These are phyloP conservation scores for Termitomyces eurrhizus DNA, from an alignment of 768 basidiomycete species.

Conservation along the genomic window DNA sequence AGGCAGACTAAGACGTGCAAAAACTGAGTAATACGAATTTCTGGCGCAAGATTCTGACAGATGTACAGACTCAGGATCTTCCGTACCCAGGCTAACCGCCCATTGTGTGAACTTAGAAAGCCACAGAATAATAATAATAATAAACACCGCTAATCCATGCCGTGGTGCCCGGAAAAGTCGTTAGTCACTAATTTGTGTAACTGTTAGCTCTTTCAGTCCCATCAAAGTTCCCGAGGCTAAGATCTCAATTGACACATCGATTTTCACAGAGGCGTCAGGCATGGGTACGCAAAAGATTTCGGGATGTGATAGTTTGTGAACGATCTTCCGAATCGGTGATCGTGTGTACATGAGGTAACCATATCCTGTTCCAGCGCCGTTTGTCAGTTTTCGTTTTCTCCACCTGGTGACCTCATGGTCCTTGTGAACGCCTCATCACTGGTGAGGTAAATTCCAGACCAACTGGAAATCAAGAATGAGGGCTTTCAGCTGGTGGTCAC, in stretches of 20 bases:
- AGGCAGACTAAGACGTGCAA: neutral
- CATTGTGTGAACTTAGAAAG: neutral
- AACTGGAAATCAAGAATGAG: neutral
- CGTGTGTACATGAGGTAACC: neutral
- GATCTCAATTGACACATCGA: neutral
- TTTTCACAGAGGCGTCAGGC: neutral
- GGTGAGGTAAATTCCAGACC: neutral
- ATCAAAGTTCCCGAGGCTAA: neutral
- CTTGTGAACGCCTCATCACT: neutral
- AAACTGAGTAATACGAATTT: neutral
- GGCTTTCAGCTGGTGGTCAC: neutral
- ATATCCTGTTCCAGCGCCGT: neutral
- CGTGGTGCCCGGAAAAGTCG: too few relatives aligned
- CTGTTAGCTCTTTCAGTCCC: neutral
- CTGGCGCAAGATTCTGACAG: too few relatives aligned
- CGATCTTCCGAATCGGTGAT: neutral
- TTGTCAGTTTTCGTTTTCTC: neutral
- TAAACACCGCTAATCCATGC: neutral
- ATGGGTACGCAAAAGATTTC: neutral
- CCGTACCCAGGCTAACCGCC: neutral
- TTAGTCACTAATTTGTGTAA: neutral
- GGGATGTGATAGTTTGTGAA: neutral
- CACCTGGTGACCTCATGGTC: neutral
- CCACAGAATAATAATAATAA: neutral
- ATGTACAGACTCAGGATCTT: neutral